Evolutionary conservation across 2,329 filamentous ascomycete species (phyloP), one percentile per base, ranked within the genome.

Genomic region (Colletotrichum karsti): DNA sequence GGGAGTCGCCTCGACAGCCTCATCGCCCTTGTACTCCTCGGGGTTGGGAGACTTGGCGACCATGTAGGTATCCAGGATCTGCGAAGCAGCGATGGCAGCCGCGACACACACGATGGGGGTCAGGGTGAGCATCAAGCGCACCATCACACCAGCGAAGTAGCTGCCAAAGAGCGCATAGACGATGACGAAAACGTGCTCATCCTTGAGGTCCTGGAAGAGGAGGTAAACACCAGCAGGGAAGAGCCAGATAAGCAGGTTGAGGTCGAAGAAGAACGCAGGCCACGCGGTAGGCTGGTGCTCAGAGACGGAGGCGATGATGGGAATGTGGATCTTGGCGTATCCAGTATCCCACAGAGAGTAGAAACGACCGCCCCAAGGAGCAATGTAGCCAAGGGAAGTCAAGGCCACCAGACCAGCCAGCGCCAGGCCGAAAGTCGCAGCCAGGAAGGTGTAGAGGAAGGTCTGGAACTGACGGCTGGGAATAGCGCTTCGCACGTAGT

Each of bases 91-190:
- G 75, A 99, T 90, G 48, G 95, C 96, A 61, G 95, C 94, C 44
- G 96, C 92, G 72, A 98, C 94, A 80, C 96, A 99, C 56, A 99
- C 96, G 72, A 99, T 92, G 2, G 96, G 96, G 2, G 96, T 99
- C 73, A 99, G 84, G 1, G 96, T 99, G 70, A 99, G 89, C 96
- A 99, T 99, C 75, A 99, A 85, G 83, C 96, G 94, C 69, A 99
- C 96, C 96, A 99, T 99, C 82, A 99, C 97, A 78, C 96, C 96
- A 24, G 97, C 94, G 76, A 99, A 99, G 86, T 99, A 99, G 82
- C 94, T 98, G 72, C 94, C 93, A 71, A 98, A 92, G 50, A 99
- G 90, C n/a, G 95, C 91, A 78, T 99, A 99, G 73, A 98, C 97
- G 75, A 99, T 92, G 74, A 99, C 89, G 77, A 99, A 99, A 69